These are phyloP conservation scores for Annulohypoxylon moriforme DNA, from an alignment of 495 filamentous ascomycete species.

Conservation along the genomic window DNA sequence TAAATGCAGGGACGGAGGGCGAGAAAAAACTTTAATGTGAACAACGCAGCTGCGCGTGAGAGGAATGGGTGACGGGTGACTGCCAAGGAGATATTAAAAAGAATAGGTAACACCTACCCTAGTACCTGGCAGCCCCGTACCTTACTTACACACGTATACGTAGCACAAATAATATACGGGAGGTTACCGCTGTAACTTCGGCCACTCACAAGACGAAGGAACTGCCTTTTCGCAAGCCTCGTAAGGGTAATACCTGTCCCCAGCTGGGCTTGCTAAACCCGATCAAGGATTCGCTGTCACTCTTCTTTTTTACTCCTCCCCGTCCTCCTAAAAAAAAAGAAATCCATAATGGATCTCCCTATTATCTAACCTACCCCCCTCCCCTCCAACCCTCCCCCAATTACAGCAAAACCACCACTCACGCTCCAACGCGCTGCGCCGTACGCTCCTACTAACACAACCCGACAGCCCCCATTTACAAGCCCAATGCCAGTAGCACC, in stretches of 20 bases:
- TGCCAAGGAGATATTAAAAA: no score
- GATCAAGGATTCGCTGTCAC: constrained; percentile 8
- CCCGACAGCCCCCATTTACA: background rate
- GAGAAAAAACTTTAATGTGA: constrained; percentile 22
- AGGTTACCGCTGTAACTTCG: constrained; percentile 31
- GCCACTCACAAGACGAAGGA: constrained; percentile 15
- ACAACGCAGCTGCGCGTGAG: constrained; percentile 28
- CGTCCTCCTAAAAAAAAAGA: background rate
- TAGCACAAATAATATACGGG: background rate
- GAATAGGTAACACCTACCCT: no score
- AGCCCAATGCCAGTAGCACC: background rate
- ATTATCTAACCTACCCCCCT: constrained; percentile 25
- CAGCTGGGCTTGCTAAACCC: background rate
- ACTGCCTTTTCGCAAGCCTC: background rate
- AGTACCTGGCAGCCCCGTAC: no score
- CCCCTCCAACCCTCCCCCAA: background rate
- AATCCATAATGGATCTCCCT: constrained; percentile 31
- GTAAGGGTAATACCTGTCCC: background rate
- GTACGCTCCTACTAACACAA: background rate
- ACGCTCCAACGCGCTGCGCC: constrained; percentile 3
- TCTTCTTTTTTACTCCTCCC: background rate
- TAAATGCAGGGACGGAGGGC: constrained; percentile 40
- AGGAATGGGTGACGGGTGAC: background rate
- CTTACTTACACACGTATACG: no score
- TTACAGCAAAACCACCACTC: constrained; percentile 10